phyloP scores from a whole-genome alignment of 2,329 filamentous ascomycete species.

The Anisogramma anomala region DNA sequence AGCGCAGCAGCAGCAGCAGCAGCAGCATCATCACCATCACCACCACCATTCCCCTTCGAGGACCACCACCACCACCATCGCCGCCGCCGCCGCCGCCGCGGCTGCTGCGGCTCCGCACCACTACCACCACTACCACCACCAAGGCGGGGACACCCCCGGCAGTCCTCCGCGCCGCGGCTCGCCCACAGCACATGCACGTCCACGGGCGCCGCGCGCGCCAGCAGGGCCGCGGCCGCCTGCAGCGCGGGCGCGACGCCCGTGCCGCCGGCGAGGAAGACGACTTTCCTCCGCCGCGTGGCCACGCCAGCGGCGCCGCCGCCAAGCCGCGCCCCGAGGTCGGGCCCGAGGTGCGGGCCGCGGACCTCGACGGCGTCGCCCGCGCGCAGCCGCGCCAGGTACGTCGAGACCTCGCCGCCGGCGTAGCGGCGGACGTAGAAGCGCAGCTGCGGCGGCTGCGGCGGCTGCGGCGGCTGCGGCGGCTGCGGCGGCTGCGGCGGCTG shows the following conservation, averaged over 20 bases:
- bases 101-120: too few species aligned
- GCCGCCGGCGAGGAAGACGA: conserved; percentile 82
- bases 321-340: conserved; percentile 30
- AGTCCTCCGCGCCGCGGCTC: conserved; percentile 56
- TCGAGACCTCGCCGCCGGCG: conserved; percentile 71
- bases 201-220: conserved; percentile 34
- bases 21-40: too few species aligned
- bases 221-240: conserved; percentile 59
- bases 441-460: conserved; percentile 26
- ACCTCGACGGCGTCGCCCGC: conserved; percentile 58
- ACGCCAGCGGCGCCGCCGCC: conserved; percentile 19
- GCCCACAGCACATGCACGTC: conserved; percentile 78
- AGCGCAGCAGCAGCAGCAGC: too few species aligned
- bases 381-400: conserved; percentile 58
- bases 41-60: conserved; percentile 30
- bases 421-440: conserved; percentile 72
- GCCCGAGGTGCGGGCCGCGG: conserved; percentile 67
- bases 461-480: conserved; percentile 20
- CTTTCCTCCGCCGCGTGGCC: conserved; percentile 26
- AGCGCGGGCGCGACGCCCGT: conserved; percentile 87
- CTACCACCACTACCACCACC: neutral
- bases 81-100: too few species aligned
- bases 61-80: too few species aligned
- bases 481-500: conserved; percentile 15
- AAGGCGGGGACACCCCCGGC: conserved; percentile 35